Evolutionary conservation across 2,329 filamentous ascomycete genomes (phyloP).

Genomic region (Tympanopsis confertula): DNA sequence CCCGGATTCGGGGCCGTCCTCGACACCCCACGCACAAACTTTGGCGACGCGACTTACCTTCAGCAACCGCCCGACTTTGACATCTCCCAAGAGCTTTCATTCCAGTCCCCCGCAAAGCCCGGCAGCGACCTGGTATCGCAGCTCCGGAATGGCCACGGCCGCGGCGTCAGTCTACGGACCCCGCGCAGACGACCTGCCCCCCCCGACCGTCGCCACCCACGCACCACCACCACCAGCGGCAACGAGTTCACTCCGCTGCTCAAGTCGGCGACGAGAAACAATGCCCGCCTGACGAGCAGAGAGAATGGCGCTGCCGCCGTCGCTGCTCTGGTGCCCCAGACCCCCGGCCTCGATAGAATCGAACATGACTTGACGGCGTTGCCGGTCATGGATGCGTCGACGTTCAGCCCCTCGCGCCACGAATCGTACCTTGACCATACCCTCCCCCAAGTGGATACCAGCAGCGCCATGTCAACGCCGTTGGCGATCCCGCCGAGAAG

Average conservation of each 20-base stretch:
- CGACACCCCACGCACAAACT: slow-evolving; percentile 76
- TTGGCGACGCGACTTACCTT: slow-evolving; percentile 75
- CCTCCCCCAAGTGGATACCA: slow-evolving; percentile 63
- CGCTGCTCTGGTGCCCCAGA: slow-evolving; percentile 41
- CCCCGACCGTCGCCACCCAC: slow-evolving; percentile 61
- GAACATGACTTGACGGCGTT: slow-evolving; percentile 65
- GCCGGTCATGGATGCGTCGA: slow-evolving; percentile 61
- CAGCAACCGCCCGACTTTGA: slow-evolving; percentile 64
- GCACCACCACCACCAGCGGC: slow-evolving; percentile 46
- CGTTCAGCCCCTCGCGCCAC: slow-evolving; percentile 55
- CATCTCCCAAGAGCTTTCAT: slow-evolving; percentile 78
- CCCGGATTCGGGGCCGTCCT: slow-evolving; percentile 49
- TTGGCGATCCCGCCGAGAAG: slow-evolving; percentile 63
- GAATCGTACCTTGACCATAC: slow-evolving; percentile 56
- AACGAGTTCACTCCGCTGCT: slow-evolving; percentile 91
- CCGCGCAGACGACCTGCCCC: slow-evolving; percentile 59
- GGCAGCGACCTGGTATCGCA: slow-evolving; percentile 67
- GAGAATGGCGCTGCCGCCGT: slow-evolving; percentile 51
- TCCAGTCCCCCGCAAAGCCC: slow-evolving; percentile 62
- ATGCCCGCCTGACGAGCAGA: slow-evolving; percentile 43
- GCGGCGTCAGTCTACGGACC: slow-evolving; percentile 52
- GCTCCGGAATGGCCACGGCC: slow-evolving; percentile 54
- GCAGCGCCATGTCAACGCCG: slow-evolving; percentile 73
- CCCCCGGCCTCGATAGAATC: slow-evolving; percentile 57
- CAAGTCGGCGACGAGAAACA: slow-evolving; percentile 67